Base-by-base conservation (phyloP, 345 rosid genomes). In the Populus nigra region DNA sequence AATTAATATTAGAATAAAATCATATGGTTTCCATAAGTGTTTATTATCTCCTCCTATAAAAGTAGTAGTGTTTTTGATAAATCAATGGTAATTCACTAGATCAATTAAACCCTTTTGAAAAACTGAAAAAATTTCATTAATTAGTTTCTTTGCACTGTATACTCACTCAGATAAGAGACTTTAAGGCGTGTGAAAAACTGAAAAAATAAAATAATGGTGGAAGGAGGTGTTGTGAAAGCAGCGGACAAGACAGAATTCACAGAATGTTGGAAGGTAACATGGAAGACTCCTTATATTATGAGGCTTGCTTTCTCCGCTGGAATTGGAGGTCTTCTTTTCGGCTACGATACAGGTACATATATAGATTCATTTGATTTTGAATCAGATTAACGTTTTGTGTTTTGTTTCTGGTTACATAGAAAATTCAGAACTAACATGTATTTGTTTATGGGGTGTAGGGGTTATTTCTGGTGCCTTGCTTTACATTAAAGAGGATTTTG, bases 401-500 rank as follows among this genome's bases (percentile, higher is more conserved):
- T 43, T 43, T 43, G 47, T 11, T 43, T 43, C 47, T 43, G 47
- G 47, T 43, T 43, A 43, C 47, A 43, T 11, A 11, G 47, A 43
- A 9, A 43, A 10, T 9, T 43, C 47, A 43, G 47, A 43, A 2
- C 12, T 20, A 8, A 61, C 11, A 7, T 31, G 47, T n/a, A 13
- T 45, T 33, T 66, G 57, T 61, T 36, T 2, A 16, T 72, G 78
- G 18, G 33, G 5, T 76, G 53, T 50, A 91, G 96, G 93, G 36
- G 98, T 93, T 45, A 95, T 93, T 29, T 95, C 99, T 0, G 98
- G 97, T 18, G 98, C 99, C 27, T 81, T 93, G 53, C 93, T 95
- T 63, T 93, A 87, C 84, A 93, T 93, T 22, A 82, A 49, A n/a
- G 97, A 93, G 5, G 98, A 93, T 33, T 93, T 91, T 41, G 84